phyloP scores from a whole-genome alignment of 768 basidiomycete genomes.

The Mycena vitilis region DNA sequence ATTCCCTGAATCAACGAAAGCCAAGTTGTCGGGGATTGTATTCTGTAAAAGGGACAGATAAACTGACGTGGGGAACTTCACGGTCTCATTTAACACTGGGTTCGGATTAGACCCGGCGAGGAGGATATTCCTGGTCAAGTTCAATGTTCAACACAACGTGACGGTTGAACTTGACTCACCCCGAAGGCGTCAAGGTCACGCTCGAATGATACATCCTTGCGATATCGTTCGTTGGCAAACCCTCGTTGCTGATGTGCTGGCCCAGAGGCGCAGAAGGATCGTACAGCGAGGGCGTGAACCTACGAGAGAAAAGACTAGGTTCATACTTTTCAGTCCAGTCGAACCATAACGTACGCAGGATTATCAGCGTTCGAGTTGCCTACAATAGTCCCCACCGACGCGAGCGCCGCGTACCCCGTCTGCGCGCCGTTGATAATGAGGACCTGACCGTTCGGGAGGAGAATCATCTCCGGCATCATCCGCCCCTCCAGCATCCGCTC shows the following conservation, averaged over 20 bases:
- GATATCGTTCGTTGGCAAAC: constrained; percentile 42
- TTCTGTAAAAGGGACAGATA: background rate
- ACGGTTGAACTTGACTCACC: constrained; percentile 28
- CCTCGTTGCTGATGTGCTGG: constrained; percentile 49
- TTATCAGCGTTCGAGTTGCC: constrained; percentile 60
- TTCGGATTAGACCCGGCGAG: constrained; percentile 13
- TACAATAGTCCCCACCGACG: constrained; percentile 40
- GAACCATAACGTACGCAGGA: constrained; percentile 46
- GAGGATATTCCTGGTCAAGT: constrained; percentile 3
- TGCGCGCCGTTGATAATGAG: constrained; percentile 63
- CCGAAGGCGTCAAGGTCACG: constrained; percentile 45
- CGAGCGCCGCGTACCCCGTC: constrained; percentile 44
- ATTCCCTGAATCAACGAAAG: constrained; percentile 30
- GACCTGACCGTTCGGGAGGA: constrained; percentile 44
- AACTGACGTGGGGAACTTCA: constrained; percentile 34
- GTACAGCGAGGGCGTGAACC: constrained; percentile 53
- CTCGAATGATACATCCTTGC: constrained; percentile 51
- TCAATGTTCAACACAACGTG: background rate
- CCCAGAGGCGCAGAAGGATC: constrained; percentile 51
- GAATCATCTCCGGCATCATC: constrained; percentile 66
- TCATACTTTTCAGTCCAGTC: too few species aligned
- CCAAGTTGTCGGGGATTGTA: background rate
- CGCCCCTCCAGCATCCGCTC: constrained; percentile 61
- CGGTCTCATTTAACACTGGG: constrained; percentile 38
- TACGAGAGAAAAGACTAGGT: background rate